phyloP scores from a whole-genome alignment of 2,329 filamentous ascomycete species.

The Mycosphaerelloides madeirae region DNA sequence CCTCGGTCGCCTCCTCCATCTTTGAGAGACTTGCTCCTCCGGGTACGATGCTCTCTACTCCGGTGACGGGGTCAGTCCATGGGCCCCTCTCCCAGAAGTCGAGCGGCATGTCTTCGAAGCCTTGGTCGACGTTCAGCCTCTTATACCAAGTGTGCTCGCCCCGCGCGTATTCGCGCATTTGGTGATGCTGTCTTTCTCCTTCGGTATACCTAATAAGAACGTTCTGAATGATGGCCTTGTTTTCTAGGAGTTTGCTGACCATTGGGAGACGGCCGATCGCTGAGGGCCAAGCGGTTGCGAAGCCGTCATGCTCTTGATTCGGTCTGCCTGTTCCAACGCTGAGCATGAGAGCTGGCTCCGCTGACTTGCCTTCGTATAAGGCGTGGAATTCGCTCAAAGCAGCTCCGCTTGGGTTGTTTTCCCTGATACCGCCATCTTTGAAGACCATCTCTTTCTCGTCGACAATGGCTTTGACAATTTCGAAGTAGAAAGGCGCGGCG shows the following conservation, averaged over 20 bases:
- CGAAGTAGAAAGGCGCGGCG: constrained; percentile 51
- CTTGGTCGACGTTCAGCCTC: constrained; percentile 44
- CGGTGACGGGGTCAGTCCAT: constrained; percentile 28
- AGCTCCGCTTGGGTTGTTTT: constrained; percentile 48
- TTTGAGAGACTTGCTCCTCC: constrained; percentile 41
- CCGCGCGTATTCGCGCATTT: constrained; percentile 43
- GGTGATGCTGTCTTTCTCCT: constrained; percentile 45
- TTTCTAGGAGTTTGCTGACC: constrained; percentile 44
- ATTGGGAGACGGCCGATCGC: constrained; percentile 39
- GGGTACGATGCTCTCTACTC: constrained; percentile 24
- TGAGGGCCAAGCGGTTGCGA: constrained; percentile 43
- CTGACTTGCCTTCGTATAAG: constrained; percentile 39
- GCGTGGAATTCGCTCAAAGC: constrained; percentile 46
- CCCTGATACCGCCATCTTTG: constrained; percentile 49
- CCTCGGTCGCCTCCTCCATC: constrained; percentile 42
- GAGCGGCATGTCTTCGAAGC: constrained; percentile 43
- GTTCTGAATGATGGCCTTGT: constrained; percentile 47
- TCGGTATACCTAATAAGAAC: constrained; percentile 50
- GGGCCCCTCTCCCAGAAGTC: constrained; percentile 44
- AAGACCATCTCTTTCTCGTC: constrained; percentile 38
- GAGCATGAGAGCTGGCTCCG: constrained; percentile 42
- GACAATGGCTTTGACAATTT: constrained; percentile 44
- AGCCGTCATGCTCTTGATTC: constrained; percentile 42
- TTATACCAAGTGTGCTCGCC: constrained; percentile 51
- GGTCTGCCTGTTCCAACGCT: constrained; percentile 46